Evolutionary conservation across 768 basidiomycete species (phyloP).

Genomic region (Boletus sp.): DNA sequence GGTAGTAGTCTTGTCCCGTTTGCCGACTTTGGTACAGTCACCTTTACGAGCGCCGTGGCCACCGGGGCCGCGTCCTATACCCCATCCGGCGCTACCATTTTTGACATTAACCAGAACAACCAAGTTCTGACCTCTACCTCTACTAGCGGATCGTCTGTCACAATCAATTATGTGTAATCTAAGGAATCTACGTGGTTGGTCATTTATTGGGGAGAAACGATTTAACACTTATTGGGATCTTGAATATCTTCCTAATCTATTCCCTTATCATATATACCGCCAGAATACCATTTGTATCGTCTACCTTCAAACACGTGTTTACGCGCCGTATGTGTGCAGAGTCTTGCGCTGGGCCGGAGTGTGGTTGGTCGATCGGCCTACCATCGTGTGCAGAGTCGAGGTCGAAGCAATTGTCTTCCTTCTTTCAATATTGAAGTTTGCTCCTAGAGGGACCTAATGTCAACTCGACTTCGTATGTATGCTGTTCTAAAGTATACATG

Average conservation of each 20-base stretch:
- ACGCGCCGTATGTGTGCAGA: no score
- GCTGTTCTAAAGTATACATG: no score
- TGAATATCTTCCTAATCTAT: background rate
- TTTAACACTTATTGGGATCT: background rate
- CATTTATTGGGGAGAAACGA: background rate
- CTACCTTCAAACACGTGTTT: background rate
- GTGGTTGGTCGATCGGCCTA: no score
- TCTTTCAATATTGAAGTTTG: no score
- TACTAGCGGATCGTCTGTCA: background rate
- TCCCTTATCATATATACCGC: background rate
- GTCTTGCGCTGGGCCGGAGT: no score
- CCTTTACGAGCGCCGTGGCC: conserved; percentile 1
- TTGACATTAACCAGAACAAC: conserved; percentile 1
- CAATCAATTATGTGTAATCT: background rate
- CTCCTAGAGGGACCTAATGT: no score
- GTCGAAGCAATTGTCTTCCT: no score
- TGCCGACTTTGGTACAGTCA: conserved; percentile 7
- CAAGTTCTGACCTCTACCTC: conserved; percentile 1
- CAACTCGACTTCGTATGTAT: no score
- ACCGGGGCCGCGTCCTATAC: background rate
- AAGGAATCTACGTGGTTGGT: background rate
- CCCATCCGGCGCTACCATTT: background rate
- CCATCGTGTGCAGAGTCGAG: no score
- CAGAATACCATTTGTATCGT: no score
- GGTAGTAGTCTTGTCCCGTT: background rate